Base-by-base conservation (phyloP, 495 filamentous ascomycete genomes). In the Daldinia bambusicola region DNA sequence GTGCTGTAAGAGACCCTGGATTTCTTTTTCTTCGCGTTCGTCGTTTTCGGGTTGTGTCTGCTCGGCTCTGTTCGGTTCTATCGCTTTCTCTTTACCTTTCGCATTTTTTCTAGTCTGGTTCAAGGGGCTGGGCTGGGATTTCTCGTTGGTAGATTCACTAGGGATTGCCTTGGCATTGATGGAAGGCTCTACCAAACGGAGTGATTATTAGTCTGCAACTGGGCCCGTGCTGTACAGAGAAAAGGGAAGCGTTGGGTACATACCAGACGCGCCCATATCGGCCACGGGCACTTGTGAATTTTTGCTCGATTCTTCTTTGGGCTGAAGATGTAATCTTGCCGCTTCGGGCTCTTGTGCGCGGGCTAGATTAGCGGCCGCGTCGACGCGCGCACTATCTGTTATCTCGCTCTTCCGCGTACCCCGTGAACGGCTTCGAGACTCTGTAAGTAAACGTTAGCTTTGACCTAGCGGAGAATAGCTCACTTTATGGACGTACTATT, bases 251-350 rank as follows among this genome's bases (percentile, higher is more conserved):
- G 20, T 18, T 13, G 6, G 1, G 13, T 20, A 58, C 58, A 55
- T 38, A 77, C 75, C 71, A 59, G 64, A 61, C 37, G 53, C 58
- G 9, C 69, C 74, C 74, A 74, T 77, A 37, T 73, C 38, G 16
- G 69, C 69, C 34, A 67, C 66, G 0, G 75, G 74, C 16, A 63
- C 75, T 18, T 63, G 52, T 1, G 70, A 66, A 20, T 31, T 67
- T 62, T 53, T 50, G 10, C 32, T 41, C 12, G 56, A 14, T 20
- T 55, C 64, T 57, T 57, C 62, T 18, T 67, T 18, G 7, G 58
- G 37, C 13, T 61, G 58, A 5, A 62, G 34, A 10, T 70, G 63
- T 26, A 67, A 32, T 60, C 66, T 58, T 40, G 56, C 55, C 34
- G 64, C 56, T 45, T 70, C 32, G 1, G 70, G 48, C 2, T 70